A percentile compares a stretch with the other conserved stretches of the same genome.
Evolutionary conservation across 345 rosid species (phyloP).

Genomic region (Punica granatum): DNA sequence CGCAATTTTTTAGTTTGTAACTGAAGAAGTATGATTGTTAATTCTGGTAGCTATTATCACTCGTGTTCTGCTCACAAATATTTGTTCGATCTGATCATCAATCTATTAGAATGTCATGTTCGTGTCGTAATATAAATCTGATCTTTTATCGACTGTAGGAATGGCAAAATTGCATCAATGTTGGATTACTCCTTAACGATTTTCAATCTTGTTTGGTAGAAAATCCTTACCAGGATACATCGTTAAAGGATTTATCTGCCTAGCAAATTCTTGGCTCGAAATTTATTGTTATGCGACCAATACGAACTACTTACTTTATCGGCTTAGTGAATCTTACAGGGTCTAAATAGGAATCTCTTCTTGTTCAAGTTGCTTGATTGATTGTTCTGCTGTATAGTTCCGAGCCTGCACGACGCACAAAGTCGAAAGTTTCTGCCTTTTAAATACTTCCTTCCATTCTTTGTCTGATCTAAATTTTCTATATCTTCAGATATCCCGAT

Average conservation of each 20-base stretch:
- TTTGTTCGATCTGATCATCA: background rate
- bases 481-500: constrained; percentile 56
- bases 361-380: background rate
- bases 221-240: background rate
- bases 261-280: background rate
- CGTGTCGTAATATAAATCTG: background rate
- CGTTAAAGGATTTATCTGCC: background rate
- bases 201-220: background rate
- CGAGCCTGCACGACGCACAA: background rate
- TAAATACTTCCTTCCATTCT: constrained; percentile 1
- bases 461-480: background rate
- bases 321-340: background rate
- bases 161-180: background rate
- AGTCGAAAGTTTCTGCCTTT: background rate
- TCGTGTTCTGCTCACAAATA: background rate
- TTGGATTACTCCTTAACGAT: background rate
- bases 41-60: background rate
- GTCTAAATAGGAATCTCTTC: background rate
- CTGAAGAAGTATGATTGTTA: background rate
- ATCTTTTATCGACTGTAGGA: background rate
- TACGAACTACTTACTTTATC: too few relatives aligned
- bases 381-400: background rate
- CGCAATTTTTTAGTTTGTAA: background rate
- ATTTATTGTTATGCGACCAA: background rate
- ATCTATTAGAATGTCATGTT: background rate